Evolutionary conservation across 371 early-diverging fungal species (phyloP).

Genomic region (Phascolomyces articulosus): DNA sequence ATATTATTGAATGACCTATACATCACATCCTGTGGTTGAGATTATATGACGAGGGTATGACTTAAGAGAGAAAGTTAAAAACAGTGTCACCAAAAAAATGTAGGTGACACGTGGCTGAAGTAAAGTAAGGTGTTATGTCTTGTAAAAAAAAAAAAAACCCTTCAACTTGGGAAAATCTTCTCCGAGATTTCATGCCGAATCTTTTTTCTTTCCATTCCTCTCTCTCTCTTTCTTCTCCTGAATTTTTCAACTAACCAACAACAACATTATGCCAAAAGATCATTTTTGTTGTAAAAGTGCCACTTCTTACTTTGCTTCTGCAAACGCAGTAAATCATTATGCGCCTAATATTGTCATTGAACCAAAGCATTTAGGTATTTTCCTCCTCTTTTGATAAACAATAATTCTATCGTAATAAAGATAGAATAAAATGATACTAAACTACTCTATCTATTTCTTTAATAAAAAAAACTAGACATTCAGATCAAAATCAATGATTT

Average conservation of each 20-base stretch:
- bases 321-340: slow-evolving; percentile 35
- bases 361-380: slow-evolving; percentile 40
- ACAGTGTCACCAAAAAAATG: too few relatives aligned
- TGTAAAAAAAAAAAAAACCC: background rate
- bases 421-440: too few relatives aligned
- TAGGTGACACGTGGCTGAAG: background rate
- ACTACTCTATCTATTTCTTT: too few relatives aligned
- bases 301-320: slow-evolving; percentile 20
- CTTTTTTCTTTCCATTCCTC: background rate
- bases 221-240: background rate
- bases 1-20: too few relatives aligned
- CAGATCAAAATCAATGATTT: slow-evolving; percentile 35
- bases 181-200: slow-evolving; percentile 4
- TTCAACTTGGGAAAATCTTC: background rate
- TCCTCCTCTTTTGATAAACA: too few relatives aligned
- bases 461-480: slow-evolving; percentile 31
- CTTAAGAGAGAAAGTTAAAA: too few relatives aligned
- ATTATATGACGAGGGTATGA: too few relatives aligned
- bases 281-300: slow-evolving; percentile 6
- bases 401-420: too few relatives aligned
- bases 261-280: slow-evolving; percentile 16
- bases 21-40: too few relatives aligned
- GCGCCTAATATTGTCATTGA: slow-evolving; percentile 47
- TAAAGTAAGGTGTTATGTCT: too few relatives aligned
- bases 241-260: too few relatives aligned